These are phyloP conservation scores for Blepharisma japonicum DNA, from an alignment of 73 alveolate species.

Conservation along the genomic window DNA sequence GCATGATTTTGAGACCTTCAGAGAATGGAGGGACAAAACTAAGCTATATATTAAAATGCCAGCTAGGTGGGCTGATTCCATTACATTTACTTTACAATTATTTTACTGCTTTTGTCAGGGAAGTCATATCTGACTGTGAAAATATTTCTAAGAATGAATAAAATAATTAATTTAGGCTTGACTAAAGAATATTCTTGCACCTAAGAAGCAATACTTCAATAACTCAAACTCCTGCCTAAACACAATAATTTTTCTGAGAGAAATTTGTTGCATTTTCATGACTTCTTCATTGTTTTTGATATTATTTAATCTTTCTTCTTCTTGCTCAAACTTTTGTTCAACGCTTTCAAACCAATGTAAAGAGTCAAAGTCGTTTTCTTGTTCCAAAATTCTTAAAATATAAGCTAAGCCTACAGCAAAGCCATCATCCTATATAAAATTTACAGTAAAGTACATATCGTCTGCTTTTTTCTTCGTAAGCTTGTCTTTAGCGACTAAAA, in stretches of 20 bases:
- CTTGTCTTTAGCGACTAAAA: conserved; percentile 88
- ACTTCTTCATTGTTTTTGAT: conserved; percentile 15
- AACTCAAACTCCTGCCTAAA: conserved; percentile 15
- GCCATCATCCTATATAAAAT: conserved; percentile 94
- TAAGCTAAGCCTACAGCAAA: conserved; percentile 93
- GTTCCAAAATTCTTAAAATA: conserved; percentile 79
- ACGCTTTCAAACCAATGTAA: conserved; percentile 92
- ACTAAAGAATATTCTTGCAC: conserved; percentile 23
- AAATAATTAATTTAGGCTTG: background rate
- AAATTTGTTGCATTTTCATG: conserved; percentile 17
- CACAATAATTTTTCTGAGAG: conserved; percentile 2
- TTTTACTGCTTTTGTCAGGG: too few relatives aligned
- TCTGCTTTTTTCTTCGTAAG: conserved; percentile 80
- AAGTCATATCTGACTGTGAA: too few relatives aligned
- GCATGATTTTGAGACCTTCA: too few relatives aligned
- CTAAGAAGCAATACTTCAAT: conserved; percentile 25
- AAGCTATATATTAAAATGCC: too few relatives aligned
- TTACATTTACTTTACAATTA: too few relatives aligned
- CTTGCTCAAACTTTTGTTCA: conserved; percentile 47
- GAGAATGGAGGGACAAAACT: too few relatives aligned
- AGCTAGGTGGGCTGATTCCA: too few relatives aligned
- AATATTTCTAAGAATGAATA: too few relatives aligned
- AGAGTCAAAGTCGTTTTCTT: conserved; percentile 78
- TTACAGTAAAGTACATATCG: conserved; percentile 53
- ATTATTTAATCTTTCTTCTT: conserved; percentile 44